Conservation (phyloP, 108 stramenopile species). For the Nitzschia putrida region DNA sequence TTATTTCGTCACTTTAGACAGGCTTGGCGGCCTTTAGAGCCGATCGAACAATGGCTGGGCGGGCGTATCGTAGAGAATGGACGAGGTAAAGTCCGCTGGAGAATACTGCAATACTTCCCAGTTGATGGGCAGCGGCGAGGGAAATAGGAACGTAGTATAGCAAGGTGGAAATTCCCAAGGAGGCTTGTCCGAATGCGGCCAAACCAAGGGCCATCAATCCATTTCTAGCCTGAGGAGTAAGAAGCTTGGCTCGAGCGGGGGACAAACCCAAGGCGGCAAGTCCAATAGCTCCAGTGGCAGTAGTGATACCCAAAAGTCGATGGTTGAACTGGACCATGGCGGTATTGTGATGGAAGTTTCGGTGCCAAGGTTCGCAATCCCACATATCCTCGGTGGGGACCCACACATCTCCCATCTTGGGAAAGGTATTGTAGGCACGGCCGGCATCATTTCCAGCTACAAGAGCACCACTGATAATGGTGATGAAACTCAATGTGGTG, state of each 20-base stretch:
- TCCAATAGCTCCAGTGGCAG: slow-evolving; percentile 68
- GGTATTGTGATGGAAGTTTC: slow-evolving; percentile 95
- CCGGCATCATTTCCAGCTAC: slow-evolving; percentile 97
- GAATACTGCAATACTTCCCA: slow-evolving; percentile 92
- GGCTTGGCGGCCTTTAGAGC: slow-evolving; percentile 1
- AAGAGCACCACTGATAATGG: slow-evolving; percentile 92
- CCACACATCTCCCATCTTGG: slow-evolving; percentile 89
- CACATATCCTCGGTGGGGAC: slow-evolving; percentile 64
- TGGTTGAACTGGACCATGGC: slow-evolving; percentile 99
- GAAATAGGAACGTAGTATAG: slow-evolving; percentile 92
- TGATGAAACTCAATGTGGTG: slow-evolving; percentile 75
- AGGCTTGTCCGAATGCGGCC: slow-evolving; percentile 83
- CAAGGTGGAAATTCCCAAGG: slow-evolving; percentile 93
- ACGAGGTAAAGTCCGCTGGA: slow-evolving; percentile 82
- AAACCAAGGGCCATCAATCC: slow-evolving; percentile 78
- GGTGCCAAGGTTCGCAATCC: slow-evolving; percentile 67
- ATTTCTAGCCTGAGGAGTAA: slow-evolving; percentile 71
- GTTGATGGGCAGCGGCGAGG: slow-evolving; percentile 95
- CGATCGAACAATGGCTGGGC: slow-evolving; percentile 47
- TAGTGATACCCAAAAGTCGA: slow-evolving; percentile 87
- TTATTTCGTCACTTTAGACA: not conserved
- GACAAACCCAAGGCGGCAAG: slow-evolving; percentile 66
- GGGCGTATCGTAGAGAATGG: slow-evolving; percentile 80
- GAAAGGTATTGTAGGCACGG: slow-evolving; percentile 95
- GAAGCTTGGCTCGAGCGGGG: slow-evolving; percentile 36